Evolutionary conservation across 306 rosid genomes (phyloP).

Genomic region (Lathyrus tuberosus): DNA sequence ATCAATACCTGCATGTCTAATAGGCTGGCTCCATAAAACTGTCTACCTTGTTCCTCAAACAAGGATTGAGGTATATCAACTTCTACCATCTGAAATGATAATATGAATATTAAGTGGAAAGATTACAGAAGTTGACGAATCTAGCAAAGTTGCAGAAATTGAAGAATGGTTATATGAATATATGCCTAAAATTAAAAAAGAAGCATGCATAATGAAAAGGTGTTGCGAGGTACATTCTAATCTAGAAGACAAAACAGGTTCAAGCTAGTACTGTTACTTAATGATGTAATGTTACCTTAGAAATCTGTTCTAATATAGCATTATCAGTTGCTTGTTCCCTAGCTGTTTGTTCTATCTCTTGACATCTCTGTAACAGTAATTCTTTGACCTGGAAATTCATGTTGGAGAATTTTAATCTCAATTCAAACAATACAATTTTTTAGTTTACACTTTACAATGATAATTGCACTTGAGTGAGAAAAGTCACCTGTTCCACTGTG

Average conservation of each 20-base stretch:
- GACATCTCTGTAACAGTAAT: constrained; percentile 64
- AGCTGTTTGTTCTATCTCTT: constrained; percentile 85
- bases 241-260: constrained; percentile 19
- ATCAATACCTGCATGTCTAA: constrained; percentile 79
- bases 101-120: background rate
- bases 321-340: constrained; percentile 94
- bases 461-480: background rate
- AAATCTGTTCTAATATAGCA: constrained; percentile 75
- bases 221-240: constrained; percentile 1
- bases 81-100: constrained; percentile 74
- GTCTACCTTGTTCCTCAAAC: constrained; percentile 96
- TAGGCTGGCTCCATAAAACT: constrained; percentile 88
- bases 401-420: constrained; percentile 32
- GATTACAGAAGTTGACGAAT: background rate
- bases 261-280: constrained; percentile 28
- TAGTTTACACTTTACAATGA: constrained; percentile 8
- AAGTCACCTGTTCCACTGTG: constrained; percentile 73
- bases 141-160: background rate
- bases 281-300: constrained; percentile 60
- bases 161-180: constrained; percentile 1
- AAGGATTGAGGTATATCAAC: constrained; percentile 83
- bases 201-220: constrained; percentile 18
- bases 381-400: constrained; percentile 71
- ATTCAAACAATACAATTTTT: constrained; percentile 28
- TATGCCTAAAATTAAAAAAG: background rate